Evolutionary conservation across 768 basidiomycete genomes (phyloP).

Genomic region (Amanita exitialis): DNA sequence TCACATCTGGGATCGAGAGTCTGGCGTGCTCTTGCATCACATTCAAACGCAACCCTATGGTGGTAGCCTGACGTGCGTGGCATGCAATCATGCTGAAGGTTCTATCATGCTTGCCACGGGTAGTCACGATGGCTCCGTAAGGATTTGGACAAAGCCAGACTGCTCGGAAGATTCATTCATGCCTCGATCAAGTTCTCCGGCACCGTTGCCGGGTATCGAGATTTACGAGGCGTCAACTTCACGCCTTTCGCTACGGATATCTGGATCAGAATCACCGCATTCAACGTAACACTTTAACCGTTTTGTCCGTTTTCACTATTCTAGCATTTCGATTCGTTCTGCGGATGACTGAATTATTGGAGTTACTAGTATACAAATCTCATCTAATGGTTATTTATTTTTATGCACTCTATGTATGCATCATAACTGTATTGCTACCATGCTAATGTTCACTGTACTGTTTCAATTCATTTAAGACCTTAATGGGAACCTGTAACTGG

Average conservation of each 20-base stretch:
- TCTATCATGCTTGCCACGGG: conserved; percentile 74
- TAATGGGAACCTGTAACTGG: background rate
- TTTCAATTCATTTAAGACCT: background rate
- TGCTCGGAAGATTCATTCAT: background rate
- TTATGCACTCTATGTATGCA: background rate
- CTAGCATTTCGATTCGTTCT: background rate
- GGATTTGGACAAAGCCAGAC: conserved; percentile 50
- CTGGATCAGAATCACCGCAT: background rate
- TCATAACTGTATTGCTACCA: background rate
- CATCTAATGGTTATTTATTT: background rate
- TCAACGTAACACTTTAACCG: background rate
- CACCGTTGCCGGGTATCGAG: background rate
- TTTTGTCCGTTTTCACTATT: background rate
- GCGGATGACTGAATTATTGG: background rate
- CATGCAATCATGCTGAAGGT: conserved; percentile 64
- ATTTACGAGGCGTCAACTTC: background rate
- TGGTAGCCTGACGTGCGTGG: conserved; percentile 70
- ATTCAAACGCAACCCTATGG: conserved; percentile 52
- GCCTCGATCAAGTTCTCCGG: conserved; percentile 6
- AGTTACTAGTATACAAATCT: background rate
- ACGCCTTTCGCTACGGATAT: background rate
- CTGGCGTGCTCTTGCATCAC: conserved; percentile 60
- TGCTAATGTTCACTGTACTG: background rate
- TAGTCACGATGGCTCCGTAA: conserved; percentile 65
- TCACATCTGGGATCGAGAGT: conserved; percentile 82